Conservation (phyloP, 2,329 filamentous ascomycete species). For the Thielaviopsis euricoi region DNA sequence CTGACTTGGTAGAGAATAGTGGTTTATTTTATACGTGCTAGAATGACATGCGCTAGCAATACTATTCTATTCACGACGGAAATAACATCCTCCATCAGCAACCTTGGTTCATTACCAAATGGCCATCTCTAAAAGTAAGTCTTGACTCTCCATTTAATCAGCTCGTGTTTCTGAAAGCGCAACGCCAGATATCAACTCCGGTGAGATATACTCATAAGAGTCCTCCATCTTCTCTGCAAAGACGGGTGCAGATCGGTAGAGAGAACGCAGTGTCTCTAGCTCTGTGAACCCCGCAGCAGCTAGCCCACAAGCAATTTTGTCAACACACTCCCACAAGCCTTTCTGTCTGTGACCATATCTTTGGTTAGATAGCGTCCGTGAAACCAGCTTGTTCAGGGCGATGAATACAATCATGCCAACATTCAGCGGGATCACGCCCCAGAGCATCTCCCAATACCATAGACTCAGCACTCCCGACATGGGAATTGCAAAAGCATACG, state of each 20-base stretch:
- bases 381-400: not conserved
- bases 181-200: not conserved
- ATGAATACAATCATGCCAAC: not conserved
- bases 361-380: not conserved
- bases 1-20: no score
- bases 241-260: not conserved
- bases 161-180: not conserved
- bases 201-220: slow-evolving; percentile 6
- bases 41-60: no score
- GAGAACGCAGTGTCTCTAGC: slow-evolving; percentile 1
- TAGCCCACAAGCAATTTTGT: not conserved
- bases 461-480: not conserved
- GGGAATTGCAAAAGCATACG: slow-evolving; percentile 4
- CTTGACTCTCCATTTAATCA: not conserved
- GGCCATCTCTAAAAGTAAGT: no score
- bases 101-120: not conserved
- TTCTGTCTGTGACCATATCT: not conserved
- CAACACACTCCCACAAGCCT: not conserved
- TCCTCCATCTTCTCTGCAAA: slow-evolving; percentile 2
- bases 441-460: not conserved
- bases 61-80: no score
- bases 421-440: not conserved
- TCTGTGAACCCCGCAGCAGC: slow-evolving; percentile 3
- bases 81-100: no score
- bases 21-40: no score